Evolutionary conservation across 2,329 filamentous ascomycete genomes (phyloP).

Genomic region (Polychaeton citri): DNA sequence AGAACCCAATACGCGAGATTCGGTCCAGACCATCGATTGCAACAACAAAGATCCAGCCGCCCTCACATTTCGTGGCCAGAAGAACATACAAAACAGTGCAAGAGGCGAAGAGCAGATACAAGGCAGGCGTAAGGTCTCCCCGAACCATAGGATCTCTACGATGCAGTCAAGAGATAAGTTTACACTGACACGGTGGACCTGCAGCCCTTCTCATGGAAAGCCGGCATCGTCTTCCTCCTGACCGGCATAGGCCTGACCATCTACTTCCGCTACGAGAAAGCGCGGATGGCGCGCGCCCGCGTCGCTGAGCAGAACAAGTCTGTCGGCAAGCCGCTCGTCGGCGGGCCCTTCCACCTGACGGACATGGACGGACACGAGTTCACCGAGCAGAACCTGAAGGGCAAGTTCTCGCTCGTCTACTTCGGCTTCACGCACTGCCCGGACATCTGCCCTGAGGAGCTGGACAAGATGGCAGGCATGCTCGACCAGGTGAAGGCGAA

Average conservation of each 20-base stretch:
- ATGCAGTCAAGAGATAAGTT: conserved; percentile 4
- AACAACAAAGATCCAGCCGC: conserved; percentile 2
- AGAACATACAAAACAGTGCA: conserved; percentile 27
- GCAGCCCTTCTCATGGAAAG: conserved; percentile 87
- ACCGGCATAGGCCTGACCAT: conserved; percentile 66
- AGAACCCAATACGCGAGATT: conserved; percentile 13
- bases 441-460: conserved; percentile 96
- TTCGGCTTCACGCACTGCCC: conserved; percentile 98
- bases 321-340: conserved; percentile 83
- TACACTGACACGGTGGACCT: conserved; percentile 1
- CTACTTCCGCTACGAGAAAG: conserved; percentile 92
- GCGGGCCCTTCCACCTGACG: conserved; percentile 67
- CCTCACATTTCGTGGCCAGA: conserved; percentile 13
- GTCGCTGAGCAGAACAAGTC: conserved; percentile 89
- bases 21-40: conserved; percentile 10
- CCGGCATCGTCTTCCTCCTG: conserved; percentile 70
- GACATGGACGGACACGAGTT: conserved; percentile 72
- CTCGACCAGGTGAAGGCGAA: conserved; percentile 52
- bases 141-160: conserved; percentile 6
- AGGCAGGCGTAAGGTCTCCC: conserved; percentile 27
- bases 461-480: conserved; percentile 98
- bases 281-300: conserved; percentile 74
- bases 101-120: conserved; percentile 31
- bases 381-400: conserved; percentile 68
- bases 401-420: conserved; percentile 80